Evolutionary conservation across 768 basidiomycete species (phyloP), one percentile per base, ranked within the genome.

Genomic region (Mycena floridula): DNA sequence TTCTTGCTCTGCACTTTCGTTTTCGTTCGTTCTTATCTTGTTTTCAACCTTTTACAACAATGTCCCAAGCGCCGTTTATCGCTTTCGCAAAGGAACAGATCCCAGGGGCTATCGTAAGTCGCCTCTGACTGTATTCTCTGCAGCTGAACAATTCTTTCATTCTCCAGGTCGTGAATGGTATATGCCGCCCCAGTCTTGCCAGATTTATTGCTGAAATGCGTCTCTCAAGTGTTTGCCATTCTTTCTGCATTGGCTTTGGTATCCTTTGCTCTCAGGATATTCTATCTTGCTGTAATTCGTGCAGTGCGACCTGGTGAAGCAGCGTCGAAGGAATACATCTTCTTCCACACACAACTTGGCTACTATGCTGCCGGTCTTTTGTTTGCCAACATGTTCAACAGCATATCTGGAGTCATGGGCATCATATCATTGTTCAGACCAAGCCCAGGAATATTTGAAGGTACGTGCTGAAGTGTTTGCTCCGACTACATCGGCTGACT

Each of bases 291-390:
- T 32, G 25, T 72, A 21, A 58, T 59, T 42, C 60, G 65, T 25
- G 52, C 60, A 47, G 52, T 67, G 46, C 55, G 50, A 25, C 54
- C 44, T 26, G 49, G 57, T 25, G 50, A 46, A 15, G 40, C 53
- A 23, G 55, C 59, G 47, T 55, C 69, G 15, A 62, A 63, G 25
- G 78, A 79, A 58, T 75, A 71, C 32, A 63, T 77, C 47, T 85
- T 87, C 60, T 85, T 88, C 60, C 72, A 74, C 45, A 84, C 83
- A 6, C 83, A 84, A 50, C 72, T 86, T 12, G 86, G 86, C 1
- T 72, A 75, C 40, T 86, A 85, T 57, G 73, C 76, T n/a, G 70
- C 67, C 28, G 84, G 77, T 54, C 66, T 89, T 45, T 65, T 86
- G 48, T 51, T 80, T 22, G 73, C 74, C 48, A 80, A 85, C 57